Percentiles rank a stretch among this genome's conserved stretches.
Conservation (phyloP, 306 rosid species). For the Phaseolus lunatus region DNA sequence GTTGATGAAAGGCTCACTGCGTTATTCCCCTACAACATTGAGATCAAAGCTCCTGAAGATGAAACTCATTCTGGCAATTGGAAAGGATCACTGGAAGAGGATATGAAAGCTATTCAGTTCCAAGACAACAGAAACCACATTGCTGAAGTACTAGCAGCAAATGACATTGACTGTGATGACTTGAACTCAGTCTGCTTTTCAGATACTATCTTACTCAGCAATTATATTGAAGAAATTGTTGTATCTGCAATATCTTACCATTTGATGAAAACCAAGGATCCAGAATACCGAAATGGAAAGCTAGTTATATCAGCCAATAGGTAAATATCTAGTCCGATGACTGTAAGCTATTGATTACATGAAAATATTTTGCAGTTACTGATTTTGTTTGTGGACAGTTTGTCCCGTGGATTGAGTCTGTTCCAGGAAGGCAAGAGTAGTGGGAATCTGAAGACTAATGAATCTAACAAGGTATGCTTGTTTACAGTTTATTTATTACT, state of each 20-base stretch:
- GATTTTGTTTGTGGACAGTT: slow-evolving; percentile 65
- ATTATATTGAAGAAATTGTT: slow-evolving; percentile 79
- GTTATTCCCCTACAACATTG: slow-evolving; percentile 75
- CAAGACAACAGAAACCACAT: slow-evolving; percentile 93
- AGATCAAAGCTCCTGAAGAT: slow-evolving; percentile 73
- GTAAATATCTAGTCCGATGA: slow-evolving; percentile 49
- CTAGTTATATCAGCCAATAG: slow-evolving; percentile 82
- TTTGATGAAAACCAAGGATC: slow-evolving; percentile 70
- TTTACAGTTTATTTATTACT: slow-evolving; percentile 20
- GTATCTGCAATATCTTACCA: slow-evolving; percentile 79
- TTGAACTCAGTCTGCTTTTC: slow-evolving; percentile 70
- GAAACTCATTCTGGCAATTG: slow-evolving; percentile 66
- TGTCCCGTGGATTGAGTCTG: slow-evolving; percentile 84
- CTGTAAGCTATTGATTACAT: slow-evolving; percentile 12
- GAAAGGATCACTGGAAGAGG: slow-evolving; percentile 79
- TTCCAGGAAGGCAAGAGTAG: slow-evolving; percentile 76
- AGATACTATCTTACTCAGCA: slow-evolving; percentile 70
- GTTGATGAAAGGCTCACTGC: slow-evolving; percentile 61
- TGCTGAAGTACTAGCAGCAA: slow-evolving; percentile 80
- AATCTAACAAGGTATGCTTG: slow-evolving; percentile 64
- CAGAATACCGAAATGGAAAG: slow-evolving; percentile 90
- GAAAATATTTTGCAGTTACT: slow-evolving; percentile 36
- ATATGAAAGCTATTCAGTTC: slow-evolving; percentile 68
- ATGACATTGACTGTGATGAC: slow-evolving; percentile 88
- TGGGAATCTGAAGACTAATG: slow-evolving; percentile 74